Conservation (phyloP, 495 filamentous ascomycete genomes). For the Emericellopsis terricola region DNA sequence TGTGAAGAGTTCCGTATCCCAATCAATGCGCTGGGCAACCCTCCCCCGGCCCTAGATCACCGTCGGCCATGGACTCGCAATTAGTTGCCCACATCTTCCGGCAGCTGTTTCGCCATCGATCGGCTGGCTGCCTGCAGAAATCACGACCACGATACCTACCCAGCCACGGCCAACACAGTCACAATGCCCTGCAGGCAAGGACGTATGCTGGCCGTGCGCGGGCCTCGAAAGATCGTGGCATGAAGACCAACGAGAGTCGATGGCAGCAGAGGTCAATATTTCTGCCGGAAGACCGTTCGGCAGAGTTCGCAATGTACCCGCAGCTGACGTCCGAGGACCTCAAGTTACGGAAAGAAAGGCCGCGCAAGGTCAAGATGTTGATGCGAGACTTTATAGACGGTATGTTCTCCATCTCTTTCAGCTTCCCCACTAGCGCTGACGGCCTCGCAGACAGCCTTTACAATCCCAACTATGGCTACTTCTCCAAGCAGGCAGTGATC, state of each 20-base stretch:
- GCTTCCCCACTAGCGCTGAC: conserved; percentile 2
- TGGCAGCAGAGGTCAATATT: conserved; percentile 70
- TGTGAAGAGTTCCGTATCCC: too few species aligned
- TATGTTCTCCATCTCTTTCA: conserved; percentile 11
- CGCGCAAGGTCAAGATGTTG: conserved; percentile 85
- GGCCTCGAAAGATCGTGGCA: conserved; percentile 7
- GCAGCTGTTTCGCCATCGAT: conserved; percentile 56
- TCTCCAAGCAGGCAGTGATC: conserved; percentile 92
- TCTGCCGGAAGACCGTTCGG: conserved; percentile 52
- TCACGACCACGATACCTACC: conserved; percentile 12
- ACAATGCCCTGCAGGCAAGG: background rate
- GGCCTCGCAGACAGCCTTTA: conserved; percentile 65
- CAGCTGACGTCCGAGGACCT: conserved; percentile 69
- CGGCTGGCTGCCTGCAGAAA: conserved; percentile 41
- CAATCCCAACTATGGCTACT: conserved; percentile 95
- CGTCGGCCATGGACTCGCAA: conserved; percentile 77
- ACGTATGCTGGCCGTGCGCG: background rate
- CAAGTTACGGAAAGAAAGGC: conserved; percentile 51
- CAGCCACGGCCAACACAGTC: conserved; percentile 21
- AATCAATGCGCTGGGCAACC: too few species aligned
- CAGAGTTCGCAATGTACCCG: conserved; percentile 66
- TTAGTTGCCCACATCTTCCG: conserved; percentile 61
- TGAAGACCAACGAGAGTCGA: conserved; percentile 24
- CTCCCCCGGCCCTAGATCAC: too few species aligned
- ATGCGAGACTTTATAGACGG: conserved; percentile 95